Base-by-base conservation (phyloP, 176 grass and related monocot genomes). In the Eremochloa ophiuroides region DNA sequence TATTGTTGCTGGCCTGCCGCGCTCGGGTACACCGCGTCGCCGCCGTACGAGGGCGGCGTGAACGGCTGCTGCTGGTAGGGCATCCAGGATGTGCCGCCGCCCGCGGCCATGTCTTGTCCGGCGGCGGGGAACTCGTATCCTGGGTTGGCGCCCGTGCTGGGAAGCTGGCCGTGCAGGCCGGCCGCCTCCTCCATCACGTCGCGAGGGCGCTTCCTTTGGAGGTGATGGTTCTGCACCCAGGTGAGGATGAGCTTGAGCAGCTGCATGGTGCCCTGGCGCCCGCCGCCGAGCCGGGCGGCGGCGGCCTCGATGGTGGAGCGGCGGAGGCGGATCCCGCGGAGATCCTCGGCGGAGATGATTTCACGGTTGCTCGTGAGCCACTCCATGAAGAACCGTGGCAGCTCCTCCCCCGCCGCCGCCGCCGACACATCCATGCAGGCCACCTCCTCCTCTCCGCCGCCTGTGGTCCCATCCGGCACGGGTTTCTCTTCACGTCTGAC, bases 301-400 rank as follows among this genome's bases (percentile, higher is more conserved):
- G 96, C 96, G 35, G 77, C 84, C 76, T 99, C 93, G 51, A 99
- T 85, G 40, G 96, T 99, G 40, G 96, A 91, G 47, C 91, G 87
- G 42, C 92, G 92, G 33, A 99, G 91, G 40, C 93, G 89, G 87
- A 99, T 95, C 63, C 82, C 78, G 46, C 96, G 88, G 63, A 99
- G 96, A 85, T 99, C 93, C 71, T 95, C 93, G 1, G 87, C 91
- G 20, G 96, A 95, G 71, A 99, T 95, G 48, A 69, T 69, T 41
- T 95, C 91, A 10, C 90, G 92, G 76, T 99, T 99, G 74, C 65
- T 99, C 64, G 81, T 93, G 17, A 99, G 87, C 96, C 96, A 99
- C 23, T 99, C 96, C 66, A 99, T 91, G 80, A 99, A 99, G 75
- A 99, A 91, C 43, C 71, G 83, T 1, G 88, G 76, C n/a, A 91